These are phyloP conservation scores for Candida orba DNA, from an alignment of 805 yeast species.

Conservation along the genomic window DNA sequence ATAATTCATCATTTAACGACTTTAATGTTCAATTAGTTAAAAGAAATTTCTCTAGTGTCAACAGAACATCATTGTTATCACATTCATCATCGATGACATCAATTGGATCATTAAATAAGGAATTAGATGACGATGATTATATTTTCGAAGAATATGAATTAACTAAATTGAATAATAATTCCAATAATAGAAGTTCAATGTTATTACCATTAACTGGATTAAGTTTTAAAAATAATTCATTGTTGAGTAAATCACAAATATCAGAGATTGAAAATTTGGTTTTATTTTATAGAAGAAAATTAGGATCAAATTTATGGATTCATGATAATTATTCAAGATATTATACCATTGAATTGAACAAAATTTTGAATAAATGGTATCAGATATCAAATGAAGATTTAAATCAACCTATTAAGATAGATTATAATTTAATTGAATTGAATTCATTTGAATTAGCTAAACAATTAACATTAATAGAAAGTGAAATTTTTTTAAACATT, in stretches of 20 bases:
- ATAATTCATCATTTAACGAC: slow-evolving; percentile 9
- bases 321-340: slow-evolving; percentile 14
- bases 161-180: slow-evolving; percentile 31
- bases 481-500: slow-evolving; percentile 54
- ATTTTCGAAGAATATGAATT: slow-evolving; percentile 54
- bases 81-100: slow-evolving; percentile 29
- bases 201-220: slow-evolving; percentile 21
- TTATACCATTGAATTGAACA: slow-evolving; percentile 18
- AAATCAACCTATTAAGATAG: slow-evolving; percentile 36
- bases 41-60: slow-evolving; percentile 34
- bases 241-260: slow-evolving; percentile 23
- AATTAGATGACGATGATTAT: slow-evolving; percentile 31
- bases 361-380: slow-evolving; percentile 43
- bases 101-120: slow-evolving; percentile 23
- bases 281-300: slow-evolving; percentile 44
- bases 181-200: slow-evolving; percentile 36
- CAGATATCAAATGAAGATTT: slow-evolving; percentile 13
- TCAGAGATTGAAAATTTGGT: slow-evolving; percentile 39
- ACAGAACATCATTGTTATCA: slow-evolving; percentile 27
- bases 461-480: slow-evolving; percentile 68
- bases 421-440: slow-evolving; percentile 30
- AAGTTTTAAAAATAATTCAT: slow-evolving; percentile 17
- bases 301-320: slow-evolving; percentile 25
- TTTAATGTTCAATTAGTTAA: slow-evolving; percentile 40
- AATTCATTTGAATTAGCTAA: slow-evolving; percentile 73